phyloP scores from a whole-genome alignment of 2,329 filamentous ascomycete genomes.

The Scedosporium minutisporum region DNA sequence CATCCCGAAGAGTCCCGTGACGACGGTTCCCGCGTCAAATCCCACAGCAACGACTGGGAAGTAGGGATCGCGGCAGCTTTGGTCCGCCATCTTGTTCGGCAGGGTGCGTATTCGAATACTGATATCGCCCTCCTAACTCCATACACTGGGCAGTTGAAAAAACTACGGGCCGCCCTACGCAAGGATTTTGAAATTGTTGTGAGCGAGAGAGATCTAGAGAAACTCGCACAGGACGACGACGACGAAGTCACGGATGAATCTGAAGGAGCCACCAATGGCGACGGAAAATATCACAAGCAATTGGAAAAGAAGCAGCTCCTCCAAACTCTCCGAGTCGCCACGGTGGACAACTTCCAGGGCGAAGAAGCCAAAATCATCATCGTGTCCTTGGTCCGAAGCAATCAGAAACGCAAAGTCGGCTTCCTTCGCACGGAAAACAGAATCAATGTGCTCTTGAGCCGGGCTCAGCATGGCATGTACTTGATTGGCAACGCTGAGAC shows the following conservation, averaged over 20 bases:
- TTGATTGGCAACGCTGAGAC: slow-evolving; percentile 62
- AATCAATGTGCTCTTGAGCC: slow-evolving; percentile 61
- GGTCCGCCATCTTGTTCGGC: slow-evolving; percentile 59
- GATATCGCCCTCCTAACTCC: slow-evolving; percentile 62
- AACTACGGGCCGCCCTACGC: slow-evolving; percentile 31
- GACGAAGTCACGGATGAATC: slow-evolving; percentile 45
- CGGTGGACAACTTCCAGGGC: slow-evolving; percentile 67
- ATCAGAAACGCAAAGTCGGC: slow-evolving; percentile 53
- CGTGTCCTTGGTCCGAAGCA: slow-evolving; percentile 58
- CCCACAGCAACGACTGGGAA: slow-evolving; percentile 52
- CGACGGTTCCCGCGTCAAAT: slow-evolving; percentile 36
- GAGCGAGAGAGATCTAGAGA: slow-evolving; percentile 49
- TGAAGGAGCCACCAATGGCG: slow-evolving; percentile 45
- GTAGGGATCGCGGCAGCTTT: slow-evolving; percentile 54
- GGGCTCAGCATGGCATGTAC: slow-evolving; percentile 56
- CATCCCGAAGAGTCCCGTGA: slow-evolving; percentile 41
- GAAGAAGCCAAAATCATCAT: slow-evolving; percentile 68
- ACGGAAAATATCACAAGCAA: slow-evolving; percentile 38
- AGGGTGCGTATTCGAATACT: slow-evolving; percentile 53
- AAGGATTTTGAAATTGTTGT: slow-evolving; percentile 30
- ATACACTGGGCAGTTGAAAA: slow-evolving; percentile 58
- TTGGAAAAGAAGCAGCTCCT: slow-evolving; percentile 9
- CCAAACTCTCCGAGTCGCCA: neutral
- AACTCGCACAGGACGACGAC: slow-evolving; percentile 59
- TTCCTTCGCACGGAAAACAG: slow-evolving; percentile 59